A percentile compares a stretch with the other conserved stretches of the same genome.
These are phyloP conservation scores for Perkinsus chesapeaki DNA, from an alignment of 169 alveolate species.

Conservation along the genomic window DNA sequence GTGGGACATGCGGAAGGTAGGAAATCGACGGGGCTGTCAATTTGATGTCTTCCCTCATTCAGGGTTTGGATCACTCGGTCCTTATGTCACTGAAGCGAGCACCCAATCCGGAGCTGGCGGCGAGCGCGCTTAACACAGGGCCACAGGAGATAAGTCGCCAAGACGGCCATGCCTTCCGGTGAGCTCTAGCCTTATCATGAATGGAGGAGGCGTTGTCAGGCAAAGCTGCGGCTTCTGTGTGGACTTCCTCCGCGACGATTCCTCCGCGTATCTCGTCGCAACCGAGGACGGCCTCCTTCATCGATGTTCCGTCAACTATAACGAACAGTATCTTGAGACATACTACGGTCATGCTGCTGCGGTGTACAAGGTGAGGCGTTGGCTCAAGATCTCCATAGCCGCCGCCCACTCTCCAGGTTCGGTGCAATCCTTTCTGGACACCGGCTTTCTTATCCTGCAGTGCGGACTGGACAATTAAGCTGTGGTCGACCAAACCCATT, in stretches of 20 bases:
- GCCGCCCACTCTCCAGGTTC: background rate
- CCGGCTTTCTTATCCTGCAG: slow-evolving; percentile 71
- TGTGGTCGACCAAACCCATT: slow-evolving; percentile 66
- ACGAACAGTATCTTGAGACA: slow-evolving; percentile 76
- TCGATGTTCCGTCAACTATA: slow-evolving; percentile 76
- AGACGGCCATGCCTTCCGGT: background rate
- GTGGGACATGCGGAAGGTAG: slow-evolving; percentile 69
- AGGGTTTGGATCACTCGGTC: slow-evolving; percentile 68
- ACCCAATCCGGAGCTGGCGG: slow-evolving; percentile 28
- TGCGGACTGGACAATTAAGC: slow-evolving; percentile 84
- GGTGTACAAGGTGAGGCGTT: slow-evolving; percentile 56
- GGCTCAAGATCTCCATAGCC: background rate
- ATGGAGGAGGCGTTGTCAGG: slow-evolving; percentile 47
- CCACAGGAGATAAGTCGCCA: slow-evolving; percentile 33
- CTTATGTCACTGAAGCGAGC: slow-evolving; percentile 62
- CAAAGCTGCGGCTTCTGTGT: slow-evolving; percentile 80
- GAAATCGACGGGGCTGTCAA: background rate
- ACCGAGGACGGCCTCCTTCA: slow-evolving; percentile 82
- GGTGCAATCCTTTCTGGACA: slow-evolving; percentile 70
- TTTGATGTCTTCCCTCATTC: background rate
- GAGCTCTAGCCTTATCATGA: background rate
- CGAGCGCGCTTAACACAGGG: slow-evolving; percentile 25
- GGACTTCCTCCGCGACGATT: slow-evolving; percentile 59
- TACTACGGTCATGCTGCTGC: slow-evolving; percentile 86
- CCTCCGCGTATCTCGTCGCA: slow-evolving; percentile 75